phyloP scores from a whole-genome alignment of 257 asterid species.

The Plantago ovata region DNA sequence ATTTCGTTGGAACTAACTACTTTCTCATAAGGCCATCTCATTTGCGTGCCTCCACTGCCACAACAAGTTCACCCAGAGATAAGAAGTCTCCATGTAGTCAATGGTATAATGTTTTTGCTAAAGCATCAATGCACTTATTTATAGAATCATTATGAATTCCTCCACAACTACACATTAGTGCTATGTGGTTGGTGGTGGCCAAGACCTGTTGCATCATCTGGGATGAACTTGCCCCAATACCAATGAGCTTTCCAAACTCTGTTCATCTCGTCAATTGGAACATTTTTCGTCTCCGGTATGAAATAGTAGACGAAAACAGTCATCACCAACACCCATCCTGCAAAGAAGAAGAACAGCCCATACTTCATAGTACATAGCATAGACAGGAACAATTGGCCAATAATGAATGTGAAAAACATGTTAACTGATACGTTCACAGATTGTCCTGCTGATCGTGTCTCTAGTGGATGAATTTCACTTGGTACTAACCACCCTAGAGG shows the following conservation, averaged over 20 bases:
- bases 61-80: no score
- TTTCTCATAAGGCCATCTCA: no score
- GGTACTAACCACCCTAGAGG: slow-evolving; percentile 72
- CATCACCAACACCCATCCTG: slow-evolving; percentile 36
- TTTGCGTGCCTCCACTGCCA: no score
- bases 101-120: no score
- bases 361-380: slow-evolving; percentile 45
- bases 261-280: slow-evolving; percentile 51
- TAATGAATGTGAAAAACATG: slow-evolving; percentile 46
- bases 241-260: slow-evolving; percentile 49
- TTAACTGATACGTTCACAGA: slow-evolving; percentile 39
- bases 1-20: no score
- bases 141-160: no score
- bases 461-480: slow-evolving; percentile 55
- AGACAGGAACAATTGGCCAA: slow-evolving; percentile 38
- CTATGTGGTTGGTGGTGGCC: slow-evolving; percentile 5
- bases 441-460: slow-evolving; percentile 51
- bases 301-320: slow-evolving; percentile 34
- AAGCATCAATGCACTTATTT: no score
- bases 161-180: neutral
- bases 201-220: slow-evolving; percentile 45
- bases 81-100: no score
- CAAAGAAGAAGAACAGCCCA: slow-evolving; percentile 50
- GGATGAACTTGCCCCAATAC: slow-evolving; percentile 49
- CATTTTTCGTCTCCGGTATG: slow-evolving; percentile 47